These are phyloP conservation scores for Heritiera littoralis DNA, from an alignment of 345 rosid genomes.

Conservation along the genomic window DNA sequence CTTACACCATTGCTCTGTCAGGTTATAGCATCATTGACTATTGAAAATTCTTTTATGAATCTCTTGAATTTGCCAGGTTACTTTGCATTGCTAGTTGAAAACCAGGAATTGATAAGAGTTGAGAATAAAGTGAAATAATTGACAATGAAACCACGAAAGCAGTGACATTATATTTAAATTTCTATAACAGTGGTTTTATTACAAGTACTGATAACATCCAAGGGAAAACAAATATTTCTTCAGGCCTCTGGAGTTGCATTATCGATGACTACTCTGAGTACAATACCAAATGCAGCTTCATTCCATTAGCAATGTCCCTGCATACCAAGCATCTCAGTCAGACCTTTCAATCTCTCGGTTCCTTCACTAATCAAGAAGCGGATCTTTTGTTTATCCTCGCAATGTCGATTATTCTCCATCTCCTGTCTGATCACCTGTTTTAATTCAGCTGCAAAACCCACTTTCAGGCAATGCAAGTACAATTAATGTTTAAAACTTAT, in stretches of 20 bases:
- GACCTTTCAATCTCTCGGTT: constrained; percentile 62
- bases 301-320: constrained; percentile 53
- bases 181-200: background rate
- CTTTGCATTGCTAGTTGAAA: background rate
- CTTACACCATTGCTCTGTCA: background rate
- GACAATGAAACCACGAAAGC: background rate
- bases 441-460: constrained; percentile 58
- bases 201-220: background rate
- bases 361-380: constrained; percentile 80
- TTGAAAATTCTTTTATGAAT: background rate
- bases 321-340: constrained; percentile 86
- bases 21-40: background rate
- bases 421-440: constrained; percentile 61
- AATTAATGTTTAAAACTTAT: background rate
- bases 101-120: background rate
- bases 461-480: background rate
- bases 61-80: background rate
- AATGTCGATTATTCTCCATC: constrained; percentile 66
- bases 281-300: constrained; percentile 4
- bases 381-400: constrained; percentile 66
- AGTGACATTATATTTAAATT: background rate
- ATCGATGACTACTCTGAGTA: background rate
- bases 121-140: background rate
- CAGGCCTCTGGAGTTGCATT: background rate
- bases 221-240: background rate